Evolutionary conservation across 352 stramenopile genomes (phyloP).

Genomic region (Pseudoperonospora humuli): DNA sequence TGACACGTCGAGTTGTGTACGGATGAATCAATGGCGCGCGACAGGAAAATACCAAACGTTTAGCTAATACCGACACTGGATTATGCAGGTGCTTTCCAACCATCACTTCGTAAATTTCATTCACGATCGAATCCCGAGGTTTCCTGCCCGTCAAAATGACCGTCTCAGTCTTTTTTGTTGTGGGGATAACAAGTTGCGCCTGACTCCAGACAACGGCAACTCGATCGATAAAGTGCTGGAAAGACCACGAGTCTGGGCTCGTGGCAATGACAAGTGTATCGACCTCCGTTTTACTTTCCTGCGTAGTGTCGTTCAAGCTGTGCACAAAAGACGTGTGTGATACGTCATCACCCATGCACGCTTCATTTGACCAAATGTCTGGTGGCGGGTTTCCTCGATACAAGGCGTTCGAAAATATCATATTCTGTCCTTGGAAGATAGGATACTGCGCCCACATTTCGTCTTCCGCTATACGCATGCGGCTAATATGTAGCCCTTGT

Average conservation of each 20-base stretch:
- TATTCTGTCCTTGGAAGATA: slow-evolving; percentile 17
- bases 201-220: slow-evolving; percentile 25
- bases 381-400: slow-evolving; percentile 16
- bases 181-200: slow-evolving; percentile 18
- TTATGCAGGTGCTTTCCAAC: slow-evolving; percentile 14
- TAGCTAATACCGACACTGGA: slow-evolving; percentile 2
- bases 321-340: slow-evolving; percentile 19
- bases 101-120: slow-evolving; percentile 23
- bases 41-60: slow-evolving; percentile 22
- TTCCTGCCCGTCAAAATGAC: slow-evolving; percentile 10
- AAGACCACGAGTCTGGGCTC: slow-evolving; percentile 24
- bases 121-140: slow-evolving; percentile 17
- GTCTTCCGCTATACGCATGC: slow-evolving; percentile 20
- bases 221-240: slow-evolving; percentile 28
- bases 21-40: slow-evolving; percentile 22
- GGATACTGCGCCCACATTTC: slow-evolving; percentile 17
- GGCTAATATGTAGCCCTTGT: slow-evolving; percentile 9
- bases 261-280: slow-evolving; percentile 20
- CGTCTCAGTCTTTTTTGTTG: slow-evolving; percentile 12
- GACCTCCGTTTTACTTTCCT: slow-evolving; percentile 3
- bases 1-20: slow-evolving; percentile 22
- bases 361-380: slow-evolving; percentile 17
- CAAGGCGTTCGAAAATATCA: slow-evolving; percentile 18
- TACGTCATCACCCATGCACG: slow-evolving; percentile 16
- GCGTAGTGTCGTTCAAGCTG: neutral